Conservation (phyloP, 2,329 filamentous ascomycete species). For the Phaeoacremonium minimum region DNA sequence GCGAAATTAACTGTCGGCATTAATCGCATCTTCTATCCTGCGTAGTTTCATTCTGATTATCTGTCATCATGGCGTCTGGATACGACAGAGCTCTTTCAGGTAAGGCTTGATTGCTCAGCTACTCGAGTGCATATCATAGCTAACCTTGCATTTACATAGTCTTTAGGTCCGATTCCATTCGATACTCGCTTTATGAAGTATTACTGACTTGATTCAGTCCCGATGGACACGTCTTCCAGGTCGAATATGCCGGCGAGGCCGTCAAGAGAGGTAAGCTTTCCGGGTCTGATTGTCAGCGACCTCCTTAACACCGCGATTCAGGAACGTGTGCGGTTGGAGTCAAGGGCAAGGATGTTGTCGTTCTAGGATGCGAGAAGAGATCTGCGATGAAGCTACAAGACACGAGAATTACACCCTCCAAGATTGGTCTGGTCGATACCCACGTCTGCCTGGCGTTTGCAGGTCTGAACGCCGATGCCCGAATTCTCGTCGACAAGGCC, state of each 20-base stretch:
- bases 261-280: constrained; percentile 81
- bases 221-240: constrained; percentile 99
- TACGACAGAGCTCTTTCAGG: constrained; percentile 99
- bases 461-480: constrained; percentile 93
- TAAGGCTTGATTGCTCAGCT: constrained; percentile 43
- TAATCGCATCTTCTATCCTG: no score
- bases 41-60: no score
- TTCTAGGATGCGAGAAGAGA: constrained; percentile 96
- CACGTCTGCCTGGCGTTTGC: constrained; percentile 97
- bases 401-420: constrained; percentile 96
- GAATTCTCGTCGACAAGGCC: constrained; percentile 97
- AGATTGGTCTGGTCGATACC: constrained; percentile 93
- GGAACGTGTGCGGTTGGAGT: constrained; percentile 97
- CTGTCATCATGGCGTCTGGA: constrained; percentile 77
- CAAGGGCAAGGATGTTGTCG: constrained; percentile 90
- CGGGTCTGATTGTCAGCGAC: neutral
- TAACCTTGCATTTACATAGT: constrained; percentile 56
- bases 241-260: constrained; percentile 98
- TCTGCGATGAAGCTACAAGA: constrained; percentile 99
- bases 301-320: constrained; percentile 27
- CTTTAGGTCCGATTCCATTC: constrained; percentile 65
- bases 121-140: constrained; percentile 26
- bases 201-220: constrained; percentile 56
- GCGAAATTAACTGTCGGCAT: no score
- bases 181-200: constrained; percentile 23